Conservation (phyloP, 805 yeast species). For the Kodamaea lidongshanica region DNA sequence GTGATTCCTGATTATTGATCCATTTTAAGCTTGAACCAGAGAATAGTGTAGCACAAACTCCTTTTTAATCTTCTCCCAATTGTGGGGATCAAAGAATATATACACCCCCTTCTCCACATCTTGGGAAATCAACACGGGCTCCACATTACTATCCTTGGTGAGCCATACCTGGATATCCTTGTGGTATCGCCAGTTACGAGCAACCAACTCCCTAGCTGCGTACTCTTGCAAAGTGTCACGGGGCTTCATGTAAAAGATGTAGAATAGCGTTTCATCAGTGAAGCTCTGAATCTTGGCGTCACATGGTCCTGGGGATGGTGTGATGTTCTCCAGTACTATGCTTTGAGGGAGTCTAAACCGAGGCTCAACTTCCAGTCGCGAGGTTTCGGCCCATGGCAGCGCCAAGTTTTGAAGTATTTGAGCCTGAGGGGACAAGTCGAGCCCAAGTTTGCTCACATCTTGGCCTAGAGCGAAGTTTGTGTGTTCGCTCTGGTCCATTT, state of each 20-base stretch:
- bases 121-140: conserved; percentile 72
- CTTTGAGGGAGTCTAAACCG: conserved; percentile 56
- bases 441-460: conserved; percentile 62
- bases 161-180: conserved; percentile 94
- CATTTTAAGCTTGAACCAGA: conserved; percentile 27
- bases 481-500: conserved; percentile 57
- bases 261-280: conserved; percentile 88
- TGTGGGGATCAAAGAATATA: conserved; percentile 89
- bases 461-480: conserved; percentile 68
- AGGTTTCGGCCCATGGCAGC: conserved; percentile 94
- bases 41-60: conserved; percentile 52
- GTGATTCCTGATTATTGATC: neutral
- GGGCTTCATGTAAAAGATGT: conserved; percentile 89
- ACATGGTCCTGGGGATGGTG: conserved; percentile 38
- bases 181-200: conserved; percentile 95
- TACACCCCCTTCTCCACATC: conserved; percentile 91
- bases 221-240: conserved; percentile 89
- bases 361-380: conserved; percentile 87
- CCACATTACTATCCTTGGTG: conserved; percentile 85
- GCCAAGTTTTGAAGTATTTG: conserved; percentile 62
- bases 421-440: conserved; percentile 46
- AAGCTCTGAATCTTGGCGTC: conserved; percentile 53
- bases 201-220: conserved; percentile 84
- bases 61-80: conserved; percentile 89
- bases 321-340: conserved; percentile 26